phyloP scores from a whole-genome alignment of 768 basidiomycete genomes.

The Termitomyces sp. region DNA sequence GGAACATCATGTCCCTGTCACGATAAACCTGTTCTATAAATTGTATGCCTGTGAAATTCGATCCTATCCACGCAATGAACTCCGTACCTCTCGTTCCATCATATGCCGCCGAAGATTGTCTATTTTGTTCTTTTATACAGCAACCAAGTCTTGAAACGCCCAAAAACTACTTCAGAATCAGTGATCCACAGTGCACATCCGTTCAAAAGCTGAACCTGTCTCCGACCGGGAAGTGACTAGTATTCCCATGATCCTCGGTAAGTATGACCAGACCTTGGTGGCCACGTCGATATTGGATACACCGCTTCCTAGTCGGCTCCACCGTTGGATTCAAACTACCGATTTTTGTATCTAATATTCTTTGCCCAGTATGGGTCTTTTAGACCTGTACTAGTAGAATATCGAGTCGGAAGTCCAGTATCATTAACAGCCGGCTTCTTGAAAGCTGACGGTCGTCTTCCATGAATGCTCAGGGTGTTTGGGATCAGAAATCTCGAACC shows the following conservation, averaged over 20 bases:
- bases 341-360: background rate
- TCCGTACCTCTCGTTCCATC: background rate
- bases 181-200: background rate
- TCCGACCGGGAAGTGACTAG: background rate
- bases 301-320: background rate
- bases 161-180: background rate
- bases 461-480: background rate
- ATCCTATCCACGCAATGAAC: background rate
- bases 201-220: background rate
- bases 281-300: background rate
- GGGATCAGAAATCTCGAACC: background rate
- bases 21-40: background rate
- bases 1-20: no score
- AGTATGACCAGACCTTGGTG: background rate
- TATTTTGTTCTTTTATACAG: background rate
- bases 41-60: background rate
- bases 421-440: background rate
- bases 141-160: background rate
- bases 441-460: background rate
- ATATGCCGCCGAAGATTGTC: background rate
- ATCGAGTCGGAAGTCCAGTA: background rate
- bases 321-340: background rate
- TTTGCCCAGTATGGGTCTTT: background rate
- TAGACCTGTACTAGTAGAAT: background rate
- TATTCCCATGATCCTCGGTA: background rate